Evolutionary conservation across 2,329 filamentous ascomycete genomes (phyloP).

Genomic region (Fusarium pseudograminearum): DNA sequence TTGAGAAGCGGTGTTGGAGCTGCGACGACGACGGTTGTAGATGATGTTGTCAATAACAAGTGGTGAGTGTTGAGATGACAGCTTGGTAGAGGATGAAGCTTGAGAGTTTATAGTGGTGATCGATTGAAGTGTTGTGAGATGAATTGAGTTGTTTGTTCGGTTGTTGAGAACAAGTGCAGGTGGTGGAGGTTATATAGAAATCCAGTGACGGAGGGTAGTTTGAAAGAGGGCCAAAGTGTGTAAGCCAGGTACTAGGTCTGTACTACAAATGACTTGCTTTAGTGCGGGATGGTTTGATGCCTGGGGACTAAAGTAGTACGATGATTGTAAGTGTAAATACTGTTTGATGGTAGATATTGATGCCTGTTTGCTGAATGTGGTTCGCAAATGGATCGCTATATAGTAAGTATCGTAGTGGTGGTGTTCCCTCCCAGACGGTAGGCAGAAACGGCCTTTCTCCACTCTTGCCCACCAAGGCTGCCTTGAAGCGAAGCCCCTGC

Average conservation of each 20-base stretch:
- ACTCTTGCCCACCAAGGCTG: conserved; percentile 21
- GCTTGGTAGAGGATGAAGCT: conserved; percentile 22
- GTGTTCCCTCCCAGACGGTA: conserved; percentile 34
- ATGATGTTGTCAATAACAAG: conserved; percentile 42
- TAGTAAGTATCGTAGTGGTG: conserved; percentile 26
- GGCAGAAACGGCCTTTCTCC: too few species aligned
- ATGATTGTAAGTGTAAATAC: conserved; percentile 27
- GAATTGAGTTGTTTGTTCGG: conserved; percentile 40
- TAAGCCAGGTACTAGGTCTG: conserved; percentile 19
- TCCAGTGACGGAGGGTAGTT: conserved; percentile 18
- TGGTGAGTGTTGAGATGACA: conserved; percentile 36
- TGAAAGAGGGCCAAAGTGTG: conserved; percentile 22
- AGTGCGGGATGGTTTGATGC: conserved; percentile 34
- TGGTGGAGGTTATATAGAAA: conserved; percentile 44
- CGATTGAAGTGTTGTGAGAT: conserved; percentile 19
- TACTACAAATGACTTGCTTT: not conserved
- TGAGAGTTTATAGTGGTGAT: conserved; percentile 13
- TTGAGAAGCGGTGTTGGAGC: conserved; percentile 26
- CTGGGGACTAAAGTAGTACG: conserved; percentile 29
- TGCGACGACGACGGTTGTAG: conserved; percentile 33
- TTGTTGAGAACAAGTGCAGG: conserved; percentile 21
- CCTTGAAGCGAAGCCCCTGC: conserved; percentile 7
- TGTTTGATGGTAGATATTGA: conserved; percentile 11
- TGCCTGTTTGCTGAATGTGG: conserved; percentile 43
- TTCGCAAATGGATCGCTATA: conserved; percentile 39